phyloP scores from a whole-genome alignment of 23 red algal species.

The Cyanidioschyzon merolae region DNA sequence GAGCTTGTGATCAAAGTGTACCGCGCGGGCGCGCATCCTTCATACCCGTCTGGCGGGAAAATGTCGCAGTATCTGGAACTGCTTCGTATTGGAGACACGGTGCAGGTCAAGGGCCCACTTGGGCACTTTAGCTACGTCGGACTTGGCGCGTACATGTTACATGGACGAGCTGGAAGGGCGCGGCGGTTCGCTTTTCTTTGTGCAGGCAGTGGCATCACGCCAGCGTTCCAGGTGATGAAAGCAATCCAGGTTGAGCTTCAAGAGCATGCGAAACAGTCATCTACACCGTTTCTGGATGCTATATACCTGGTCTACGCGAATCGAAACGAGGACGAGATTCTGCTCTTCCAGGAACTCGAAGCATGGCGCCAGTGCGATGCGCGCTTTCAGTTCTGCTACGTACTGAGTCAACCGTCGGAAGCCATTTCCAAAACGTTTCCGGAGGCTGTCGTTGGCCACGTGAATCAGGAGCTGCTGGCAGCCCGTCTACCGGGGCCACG shows the following conservation, averaged over 20 bases:
- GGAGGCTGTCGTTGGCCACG: constrained; percentile 58
- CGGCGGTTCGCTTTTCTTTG: constrained; percentile 64
- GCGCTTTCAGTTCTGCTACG: constrained; percentile 60
- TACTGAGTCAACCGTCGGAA: constrained; percentile 13
- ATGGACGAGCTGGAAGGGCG: constrained; percentile 22
- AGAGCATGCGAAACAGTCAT: background rate
- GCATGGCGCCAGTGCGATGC: constrained; percentile 39
- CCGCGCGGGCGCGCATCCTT: constrained; percentile 58
- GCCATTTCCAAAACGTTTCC: constrained; percentile 4
- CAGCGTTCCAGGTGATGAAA: constrained; percentile 80
- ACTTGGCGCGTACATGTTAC: constrained; percentile 36
- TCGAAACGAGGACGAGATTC: constrained; percentile 50
- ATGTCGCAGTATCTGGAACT: constrained; percentile 86
- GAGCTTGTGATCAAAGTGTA: constrained; percentile 92
- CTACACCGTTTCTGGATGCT: constrained; percentile 37
- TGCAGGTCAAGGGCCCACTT: constrained; percentile 82
- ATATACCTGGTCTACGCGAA: constrained; percentile 91
- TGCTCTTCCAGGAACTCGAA: constrained; percentile 79
- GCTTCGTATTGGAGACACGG: constrained; percentile 67
- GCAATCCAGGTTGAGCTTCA: constrained; percentile 48
- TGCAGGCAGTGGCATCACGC: constrained; percentile 86
- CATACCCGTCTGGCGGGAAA: constrained; percentile 75
- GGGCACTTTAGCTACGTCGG: constrained; percentile 82
- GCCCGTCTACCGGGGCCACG: constrained; percentile 37
- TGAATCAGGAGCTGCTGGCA: constrained; percentile 61